Base-by-base conservation (phyloP, 768 basidiomycete genomes). In the Coprinellus aureogranulatus region DNA sequence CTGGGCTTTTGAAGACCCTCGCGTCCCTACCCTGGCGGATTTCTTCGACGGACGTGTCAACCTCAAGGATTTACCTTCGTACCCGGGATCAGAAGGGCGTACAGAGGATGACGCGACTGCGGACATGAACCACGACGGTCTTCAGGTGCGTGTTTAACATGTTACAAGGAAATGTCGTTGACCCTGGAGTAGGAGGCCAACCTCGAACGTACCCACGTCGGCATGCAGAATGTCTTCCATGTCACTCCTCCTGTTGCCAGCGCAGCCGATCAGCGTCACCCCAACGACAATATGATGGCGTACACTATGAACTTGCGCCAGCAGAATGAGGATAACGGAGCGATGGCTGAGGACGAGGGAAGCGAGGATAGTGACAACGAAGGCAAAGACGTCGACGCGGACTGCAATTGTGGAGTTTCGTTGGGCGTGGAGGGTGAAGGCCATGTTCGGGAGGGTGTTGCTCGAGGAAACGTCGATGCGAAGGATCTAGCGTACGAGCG, bases 41-140 rank as follows among this genome's bases (percentile, higher is more conserved):
- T 34, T 34, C 34, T 14, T 34, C 34, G 34, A 34, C 34, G 34
- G 34, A 34, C 12, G 23, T 8, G 11, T 25, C 14, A n/a, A 49
- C 10, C 16, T 25, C 16, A 25, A 26, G n/a, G 25, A 49, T 11
- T 8, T 30, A 5, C 22, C 23, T n/a, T 9, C 22, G n/a, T 60
- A 60, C 30, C 47, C 59, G 2, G 54, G 59, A 16, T n/a, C 59
- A 18, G 39, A 28, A 2, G 59, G 59, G 16, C 59, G 59, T 14
- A 60, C 59, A 4, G 8, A 1, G 1, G 28, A 53, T 28, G 59
- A 60, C 23, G 12, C 50, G 14, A 30, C 55, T 28, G 55, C 27
- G 48, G 9, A 6, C 16, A 39, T 22, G 27, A 34, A n/a, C 11
- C 27, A 52, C 28, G 40, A 59, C 46, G 26, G 37, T 37, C 37